Evolutionary conservation across 371 early-diverging fungal species (phyloP).

Genomic region (Mortierella sp.): DNA sequence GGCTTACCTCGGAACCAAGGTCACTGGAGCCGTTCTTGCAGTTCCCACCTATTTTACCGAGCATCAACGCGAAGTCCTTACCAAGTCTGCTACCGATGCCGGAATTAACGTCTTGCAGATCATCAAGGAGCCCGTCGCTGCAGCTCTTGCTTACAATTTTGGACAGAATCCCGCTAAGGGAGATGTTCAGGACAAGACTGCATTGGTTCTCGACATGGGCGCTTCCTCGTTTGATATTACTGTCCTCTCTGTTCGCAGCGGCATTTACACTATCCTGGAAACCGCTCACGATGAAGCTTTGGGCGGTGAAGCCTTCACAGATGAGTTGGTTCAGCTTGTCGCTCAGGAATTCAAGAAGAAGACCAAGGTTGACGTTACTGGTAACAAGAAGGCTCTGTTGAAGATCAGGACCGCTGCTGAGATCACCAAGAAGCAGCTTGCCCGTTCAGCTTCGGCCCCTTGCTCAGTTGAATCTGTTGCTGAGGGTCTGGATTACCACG

Average conservation of each 20-base stretch:
- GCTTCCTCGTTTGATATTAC: constrained; percentile 96
- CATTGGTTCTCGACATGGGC: constrained; percentile 98
- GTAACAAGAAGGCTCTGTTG: constrained; percentile 80
- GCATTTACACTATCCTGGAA: constrained; percentile 89
- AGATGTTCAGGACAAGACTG: constrained; percentile 77
- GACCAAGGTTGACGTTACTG: constrained; percentile 81
- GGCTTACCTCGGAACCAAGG: constrained; percentile 82
- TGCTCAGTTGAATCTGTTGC: constrained; percentile 93
- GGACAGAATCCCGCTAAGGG: constrained; percentile 69
- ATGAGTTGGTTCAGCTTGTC: constrained; percentile 87
- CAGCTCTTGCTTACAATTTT: constrained; percentile 93
- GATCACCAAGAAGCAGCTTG: constrained; percentile 94
- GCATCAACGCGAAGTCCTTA: constrained; percentile 85
- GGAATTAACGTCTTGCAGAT: constrained; percentile 92
- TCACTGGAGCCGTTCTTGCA: constrained; percentile 93
- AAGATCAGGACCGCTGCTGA: constrained; percentile 91
- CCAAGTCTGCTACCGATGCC: constrained; percentile 86
- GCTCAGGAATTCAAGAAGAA: constrained; percentile 91
- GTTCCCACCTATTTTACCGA: constrained; percentile 95
- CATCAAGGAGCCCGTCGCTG: constrained; percentile 97
- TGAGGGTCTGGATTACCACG: constrained; percentile 95
- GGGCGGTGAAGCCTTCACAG: constrained; percentile 96
- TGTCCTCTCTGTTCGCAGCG: constrained; percentile 88
- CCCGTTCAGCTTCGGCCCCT: constrained; percentile 88
- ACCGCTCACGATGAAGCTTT: constrained; percentile 88